Conservation (phyloP, 1,284 basidiomycete genomes). For the Mrakiaceae sp. region DNA sequence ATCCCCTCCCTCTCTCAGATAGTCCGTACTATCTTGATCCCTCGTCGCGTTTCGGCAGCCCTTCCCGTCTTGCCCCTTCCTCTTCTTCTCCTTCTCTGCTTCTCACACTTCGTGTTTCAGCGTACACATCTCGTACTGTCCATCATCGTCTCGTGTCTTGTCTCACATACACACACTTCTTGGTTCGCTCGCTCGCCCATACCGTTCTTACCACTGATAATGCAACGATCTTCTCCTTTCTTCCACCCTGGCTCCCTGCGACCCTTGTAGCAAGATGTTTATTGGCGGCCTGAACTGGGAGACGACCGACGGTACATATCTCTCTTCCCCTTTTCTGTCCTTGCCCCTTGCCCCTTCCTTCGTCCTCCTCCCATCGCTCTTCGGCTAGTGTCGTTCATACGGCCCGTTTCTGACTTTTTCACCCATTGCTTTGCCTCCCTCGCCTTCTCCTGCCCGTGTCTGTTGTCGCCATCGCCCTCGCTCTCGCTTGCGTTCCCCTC, state of each 20-base stretch:
- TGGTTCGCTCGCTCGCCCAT: neutral
- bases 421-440: neutral
- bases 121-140: neutral
- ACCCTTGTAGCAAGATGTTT: slow-evolving; percentile 78
- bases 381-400: neutral
- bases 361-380: neutral
- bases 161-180: neutral
- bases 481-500: slow-evolving; percentile 13
- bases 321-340: slow-evolving; percentile 3
- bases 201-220: neutral
- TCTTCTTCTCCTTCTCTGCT: slow-evolving; percentile 14
- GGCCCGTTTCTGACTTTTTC: neutral
- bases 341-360: neutral
- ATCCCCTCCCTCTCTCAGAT: neutral
- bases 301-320: slow-evolving; percentile 68
- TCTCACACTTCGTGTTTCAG: slow-evolving; percentile 7
- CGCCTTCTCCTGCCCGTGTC: slow-evolving; percentile 30
- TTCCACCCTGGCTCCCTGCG: neutral
- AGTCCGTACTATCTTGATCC: neutral
- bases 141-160: neutral
- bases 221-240: neutral
- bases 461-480: too few species aligned
- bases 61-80: neutral
- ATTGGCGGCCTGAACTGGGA: slow-evolving; percentile 96
- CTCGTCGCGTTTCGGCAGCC: neutral